Base-by-base conservation (phyloP, 441 rosid species). In the Pelargonium australe region DNA sequence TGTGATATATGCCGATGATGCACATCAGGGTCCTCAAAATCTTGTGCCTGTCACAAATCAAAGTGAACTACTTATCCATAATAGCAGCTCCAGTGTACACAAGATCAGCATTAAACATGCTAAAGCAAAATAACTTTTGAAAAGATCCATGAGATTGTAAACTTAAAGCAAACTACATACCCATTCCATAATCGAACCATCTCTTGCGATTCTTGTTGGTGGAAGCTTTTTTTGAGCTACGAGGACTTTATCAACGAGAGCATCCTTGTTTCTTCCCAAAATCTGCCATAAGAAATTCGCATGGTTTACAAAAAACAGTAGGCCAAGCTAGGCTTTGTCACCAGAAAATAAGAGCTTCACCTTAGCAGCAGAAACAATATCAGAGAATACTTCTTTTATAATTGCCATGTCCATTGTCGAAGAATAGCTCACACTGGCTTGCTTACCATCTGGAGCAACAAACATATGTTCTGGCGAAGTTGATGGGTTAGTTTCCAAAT, bases 161-260 rank as follows among this genome's bases (percentile, higher is more conserved):
- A 41, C 14, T 64, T 47, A 31, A 23, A 63, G 65, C n/a, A 53
- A 63, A 49, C n/a, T 60, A 63, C 55, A 57, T 10, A 74, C 77
- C 77, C 77, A 75, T 75, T 75, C 77, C 73, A 75, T 65, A 62
- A 75, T n/a, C 17, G 77, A 69, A 44, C 77, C 77, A 60, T 75
- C 77, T 37, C 70, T 65, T 11, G 64, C 67, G 45, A 74, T 70
- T 70, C 67, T 66, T 31, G 67, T 70, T 40, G 77, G 77, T 7
- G 63, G 73, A 61, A 75, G 77, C 77, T 23, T 66, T 19, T 64
- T 19, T 34, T 57, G 73, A 70, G 77, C 73, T 69, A 65, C 63
- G 12, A 40, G 37, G 23, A 75, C 73, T 11, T 49, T 70, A 20
- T 44, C 62, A 3, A 75, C 44, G 19, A 75, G 67, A 9, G 37